A percentile compares a stretch with the other conserved stretches of the same genome.
Conservation (phyloP, 495 filamentous ascomycete genomes). For the Hypoxylon subgilvum region DNA sequence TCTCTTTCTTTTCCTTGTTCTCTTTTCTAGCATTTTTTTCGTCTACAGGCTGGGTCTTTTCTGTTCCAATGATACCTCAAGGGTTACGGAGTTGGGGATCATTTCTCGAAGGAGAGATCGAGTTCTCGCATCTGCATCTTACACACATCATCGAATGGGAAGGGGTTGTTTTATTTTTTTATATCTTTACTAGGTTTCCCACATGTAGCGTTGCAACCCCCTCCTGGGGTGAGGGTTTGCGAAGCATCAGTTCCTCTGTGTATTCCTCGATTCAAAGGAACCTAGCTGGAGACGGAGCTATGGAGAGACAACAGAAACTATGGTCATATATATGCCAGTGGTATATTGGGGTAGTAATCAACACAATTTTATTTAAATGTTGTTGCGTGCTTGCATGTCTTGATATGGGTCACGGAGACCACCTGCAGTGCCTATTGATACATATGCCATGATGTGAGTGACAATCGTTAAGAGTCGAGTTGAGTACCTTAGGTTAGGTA, state of each 20-base stretch:
- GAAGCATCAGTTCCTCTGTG: conserved; percentile 39
- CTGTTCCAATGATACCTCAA: conserved; percentile 44
- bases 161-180: conserved; percentile 29
- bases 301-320: conserved; percentile 2
- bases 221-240: conserved; percentile 4
- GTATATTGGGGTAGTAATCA: conserved; percentile 30
- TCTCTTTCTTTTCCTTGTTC: conserved; percentile 14
- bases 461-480: no score
- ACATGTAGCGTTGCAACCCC: conserved; percentile 39
- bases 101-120: conserved; percentile 19
- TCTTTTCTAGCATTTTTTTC: conserved; percentile 27
- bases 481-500: no score
- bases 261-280: conserved; percentile 34
- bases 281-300: conserved; percentile 5
- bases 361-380: neutral
- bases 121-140: conserved; percentile 35
- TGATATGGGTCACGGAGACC: no score
- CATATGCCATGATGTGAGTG: no score
- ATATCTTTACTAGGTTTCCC: conserved; percentile 25
- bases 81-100: conserved; percentile 37
- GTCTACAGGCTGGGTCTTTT: conserved; percentile 31
- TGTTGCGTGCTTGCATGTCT: no score
- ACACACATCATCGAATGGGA: conserved; percentile 30
- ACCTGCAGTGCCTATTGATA: no score
- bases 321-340: conserved; percentile 23